phyloP scores from a whole-genome alignment of 1,284 basidiomycete species.

The Ganoderma lingzhi region DNA sequence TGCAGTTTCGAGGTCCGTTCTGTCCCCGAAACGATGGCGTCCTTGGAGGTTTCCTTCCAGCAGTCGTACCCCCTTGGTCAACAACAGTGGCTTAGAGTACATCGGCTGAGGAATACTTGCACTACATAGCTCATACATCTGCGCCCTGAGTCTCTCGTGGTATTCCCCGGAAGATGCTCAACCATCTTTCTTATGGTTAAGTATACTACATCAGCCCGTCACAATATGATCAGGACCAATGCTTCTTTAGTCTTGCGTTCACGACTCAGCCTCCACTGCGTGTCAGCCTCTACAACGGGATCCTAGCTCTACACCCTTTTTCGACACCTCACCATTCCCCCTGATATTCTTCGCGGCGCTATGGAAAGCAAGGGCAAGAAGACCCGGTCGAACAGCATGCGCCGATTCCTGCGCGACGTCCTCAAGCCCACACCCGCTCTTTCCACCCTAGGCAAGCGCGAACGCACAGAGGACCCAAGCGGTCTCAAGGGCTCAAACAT shows the following conservation, averaged over 20 bases:
- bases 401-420: constrained; percentile 33
- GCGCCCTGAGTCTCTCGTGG: no score
- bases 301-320: not conserved
- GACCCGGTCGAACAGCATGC: constrained; percentile 25
- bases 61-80: no score
- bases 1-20: no score
- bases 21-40: no score
- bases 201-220: no score
- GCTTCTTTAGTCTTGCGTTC: not conserved
- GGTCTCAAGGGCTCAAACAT: constrained; percentile 3
- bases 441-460: constrained; percentile 35
- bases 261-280: not conserved
- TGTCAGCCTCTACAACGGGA: constrained; percentile 2
- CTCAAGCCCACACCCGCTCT: constrained; percentile 33
- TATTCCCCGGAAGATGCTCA: no score
- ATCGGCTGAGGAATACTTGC: no score
- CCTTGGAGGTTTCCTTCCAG: no score
- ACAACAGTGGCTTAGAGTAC: no score
- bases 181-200: no score
- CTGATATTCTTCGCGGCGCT: no score
- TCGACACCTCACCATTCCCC: not conserved
- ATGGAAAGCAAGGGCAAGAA: constrained; percentile 17
- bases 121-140: no score
- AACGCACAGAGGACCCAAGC: constrained; percentile 23
- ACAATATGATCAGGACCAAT: not conserved